A percentile compares a stretch with the other conserved stretches of the same genome.
phyloP scores from a whole-genome alignment of 2,329 filamentous ascomycete species.

The Gnomoniopsis smithogilvyi region DNA sequence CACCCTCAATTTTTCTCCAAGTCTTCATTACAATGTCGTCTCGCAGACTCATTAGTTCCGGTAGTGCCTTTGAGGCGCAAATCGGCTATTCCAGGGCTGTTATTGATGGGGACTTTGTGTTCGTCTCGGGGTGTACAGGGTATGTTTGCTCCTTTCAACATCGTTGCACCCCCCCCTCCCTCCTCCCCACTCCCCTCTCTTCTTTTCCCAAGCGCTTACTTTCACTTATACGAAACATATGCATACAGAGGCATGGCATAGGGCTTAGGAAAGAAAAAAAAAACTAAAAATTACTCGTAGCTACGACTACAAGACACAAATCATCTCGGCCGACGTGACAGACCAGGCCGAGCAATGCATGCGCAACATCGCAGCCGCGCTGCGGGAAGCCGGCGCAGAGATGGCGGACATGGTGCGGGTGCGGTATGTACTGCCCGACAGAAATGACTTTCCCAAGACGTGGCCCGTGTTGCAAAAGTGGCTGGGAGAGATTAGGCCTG shows the following conservation, averaged over 20 bases:
- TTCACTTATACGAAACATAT: too few relatives aligned
- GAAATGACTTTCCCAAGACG: slow-evolving; percentile 42
- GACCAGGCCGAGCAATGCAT: slow-evolving; percentile 50
- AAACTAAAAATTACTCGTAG: slow-evolving; percentile 25
- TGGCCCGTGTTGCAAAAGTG: slow-evolving; percentile 49
- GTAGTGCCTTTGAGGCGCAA: slow-evolving; percentile 48
- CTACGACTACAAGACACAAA: slow-evolving; percentile 47
- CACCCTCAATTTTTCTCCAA: neutral
- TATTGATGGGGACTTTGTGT: slow-evolving; percentile 45
- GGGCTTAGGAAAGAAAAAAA: neutral
- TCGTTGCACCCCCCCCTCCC: neutral
- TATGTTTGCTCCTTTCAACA: slow-evolving; percentile 21
- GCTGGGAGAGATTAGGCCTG: slow-evolving; percentile 47
- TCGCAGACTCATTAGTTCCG: slow-evolving; percentile 39
- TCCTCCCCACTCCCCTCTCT: neutral
- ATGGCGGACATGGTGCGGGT: slow-evolving; percentile 49
- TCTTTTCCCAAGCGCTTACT: too few relatives aligned
- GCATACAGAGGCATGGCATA: too few relatives aligned
- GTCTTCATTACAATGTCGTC: neutral
- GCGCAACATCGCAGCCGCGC: slow-evolving; percentile 42
- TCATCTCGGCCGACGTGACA: slow-evolving; percentile 41
- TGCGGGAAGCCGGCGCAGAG: slow-evolving; percentile 39
- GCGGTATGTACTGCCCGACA: slow-evolving; percentile 48
- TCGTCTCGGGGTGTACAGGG: slow-evolving; percentile 55
- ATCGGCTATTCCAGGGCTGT: slow-evolving; percentile 56